Percentiles rank a stretch among this genome's conserved stretches.
These are phyloP conservation scores for Volvox africanus DNA, from an alignment of 139 green algal species.

Conservation along the genomic window DNA sequence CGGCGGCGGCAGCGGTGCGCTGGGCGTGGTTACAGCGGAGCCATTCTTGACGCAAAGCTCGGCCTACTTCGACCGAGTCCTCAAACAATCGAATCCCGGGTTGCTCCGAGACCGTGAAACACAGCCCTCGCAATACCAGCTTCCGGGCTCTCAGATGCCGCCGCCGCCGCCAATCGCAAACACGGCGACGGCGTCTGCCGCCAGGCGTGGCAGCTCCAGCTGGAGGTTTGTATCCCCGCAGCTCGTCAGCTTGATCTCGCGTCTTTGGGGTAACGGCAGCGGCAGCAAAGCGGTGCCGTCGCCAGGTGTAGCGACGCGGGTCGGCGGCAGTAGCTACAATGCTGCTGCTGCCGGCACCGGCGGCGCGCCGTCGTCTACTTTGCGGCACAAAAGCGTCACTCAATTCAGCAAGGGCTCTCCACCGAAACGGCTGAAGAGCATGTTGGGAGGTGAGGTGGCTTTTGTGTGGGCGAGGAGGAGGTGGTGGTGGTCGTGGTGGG, in stretches of 20 bases:
- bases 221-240: background rate
- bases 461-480: no score
- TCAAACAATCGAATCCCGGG: no score
- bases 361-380: no score
- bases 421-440: background rate
- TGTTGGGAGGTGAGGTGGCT: background rate
- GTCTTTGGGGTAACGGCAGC: no score
- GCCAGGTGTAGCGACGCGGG: no score
- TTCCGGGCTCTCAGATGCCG: no score
- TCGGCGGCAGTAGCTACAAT: no score
- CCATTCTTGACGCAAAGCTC: slow-evolving; percentile 30
- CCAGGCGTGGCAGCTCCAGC: background rate
- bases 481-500: no score
- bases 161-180: background rate
- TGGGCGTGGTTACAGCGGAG: background rate
- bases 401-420: background rate
- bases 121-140: background rate
- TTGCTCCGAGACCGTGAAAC: no score
- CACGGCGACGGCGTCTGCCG: background rate
- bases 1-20: background rate
- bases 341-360: no score
- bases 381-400: no score
- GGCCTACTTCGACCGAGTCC: background rate
- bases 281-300: no score
- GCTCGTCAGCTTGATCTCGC: background rate